Evolutionary conservation across 179 eudicot genomes (phyloP), one percentile per base, ranked within the genome.

Genomic region (Silene coronaria): DNA sequence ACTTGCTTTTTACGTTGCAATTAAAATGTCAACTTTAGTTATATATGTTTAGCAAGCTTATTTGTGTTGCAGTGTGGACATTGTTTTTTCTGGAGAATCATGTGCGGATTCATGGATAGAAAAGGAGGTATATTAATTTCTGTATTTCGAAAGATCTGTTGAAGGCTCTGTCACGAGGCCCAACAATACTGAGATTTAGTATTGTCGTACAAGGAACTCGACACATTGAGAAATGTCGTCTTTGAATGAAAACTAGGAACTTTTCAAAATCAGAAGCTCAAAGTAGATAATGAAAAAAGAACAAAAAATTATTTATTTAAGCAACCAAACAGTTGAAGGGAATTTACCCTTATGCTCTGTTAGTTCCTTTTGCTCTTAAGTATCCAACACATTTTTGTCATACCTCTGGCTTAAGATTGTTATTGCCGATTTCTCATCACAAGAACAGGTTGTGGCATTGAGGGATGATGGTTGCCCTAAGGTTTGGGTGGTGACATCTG

Each of bases 21-120:
- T 23, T 28, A 14, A 7, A 36, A 58, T 36, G 21, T 34, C 66
- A 42, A 55, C 68, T 26, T 26, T 22, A 26, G 17, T 70, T 30
- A 21, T 16, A 5, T 53, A 34, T 68, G 27, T 34, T 34, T 17
- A 59, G 71, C 34, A 34, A 69, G 28, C 57, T 10, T 70, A 45
- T 63, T 48, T 74, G 36, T 63, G 70, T 84, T 89, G 89, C 91
- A 95, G 99, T 61, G 87, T 95, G 79, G 99, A 95, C 81, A 69
- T 95, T 55, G 82, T 95, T 10, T 95, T 72, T 82, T 83, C 97
- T 19, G 85, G 85, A 76, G 93, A 92, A 80, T 85, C 94, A 38
- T 89, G 91, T 84, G 99, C 99, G 70, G 99, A 95, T 90, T 83
- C 95, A 70, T 95, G 99, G 99, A 95, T 95, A 78, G 99, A 95